Evolutionary conservation across 2,329 filamentous ascomycete genomes (phyloP), one percentile per base, ranked within the genome.

Genomic region (Calonectria pseudoturangicola): DNA sequence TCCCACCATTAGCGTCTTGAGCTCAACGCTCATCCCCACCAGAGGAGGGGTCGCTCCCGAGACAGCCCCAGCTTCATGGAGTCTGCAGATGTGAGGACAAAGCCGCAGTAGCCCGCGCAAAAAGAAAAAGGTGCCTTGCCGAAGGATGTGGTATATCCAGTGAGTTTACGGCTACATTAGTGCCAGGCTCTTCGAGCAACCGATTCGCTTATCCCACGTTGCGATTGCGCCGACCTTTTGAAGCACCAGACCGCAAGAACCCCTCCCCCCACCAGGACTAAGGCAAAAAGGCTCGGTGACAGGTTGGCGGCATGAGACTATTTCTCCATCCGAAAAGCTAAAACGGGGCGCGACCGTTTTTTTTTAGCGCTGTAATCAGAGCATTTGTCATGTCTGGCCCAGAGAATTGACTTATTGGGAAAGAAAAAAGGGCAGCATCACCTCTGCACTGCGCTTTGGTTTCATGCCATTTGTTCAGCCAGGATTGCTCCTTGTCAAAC

Each of bases 311-410:
- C 16, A 18, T 36, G 51, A 56, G 51, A 56, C 39, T n/a, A 58
- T 58, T 58, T 33, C 54, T 58, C 54, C 54, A 58, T 58, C 54
- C 54, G 21, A 58, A 18, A 15, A 41, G 33, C 30, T 58, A 58
- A 58, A 58, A 41, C 12, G 12, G 33, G 50, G 39, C 28, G 25
- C 10, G 39, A 9, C 33, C 54, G 54, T 56, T 56, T 47, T 56
- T 47, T 48, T 58, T 58, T 58, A 58, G 54, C 54, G 33, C 54
- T 41, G 33, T 12, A 58, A 13, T n/a, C 30, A 36, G n/a, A 33
- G 13, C 33, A 41, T 39, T 58, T 10, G 33, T 56, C 51, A 58
- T 45, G 39, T 39, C 25, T 45, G 54, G 54, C 27, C 33, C 16
- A 15, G n/a, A 41, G n/a, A 25, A n/a, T 58, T 58, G 54, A 58